These are phyloP conservation scores for Posidonia australis DNA, from an alignment of 106 monocot genomes.

Conservation along the genomic window DNA sequence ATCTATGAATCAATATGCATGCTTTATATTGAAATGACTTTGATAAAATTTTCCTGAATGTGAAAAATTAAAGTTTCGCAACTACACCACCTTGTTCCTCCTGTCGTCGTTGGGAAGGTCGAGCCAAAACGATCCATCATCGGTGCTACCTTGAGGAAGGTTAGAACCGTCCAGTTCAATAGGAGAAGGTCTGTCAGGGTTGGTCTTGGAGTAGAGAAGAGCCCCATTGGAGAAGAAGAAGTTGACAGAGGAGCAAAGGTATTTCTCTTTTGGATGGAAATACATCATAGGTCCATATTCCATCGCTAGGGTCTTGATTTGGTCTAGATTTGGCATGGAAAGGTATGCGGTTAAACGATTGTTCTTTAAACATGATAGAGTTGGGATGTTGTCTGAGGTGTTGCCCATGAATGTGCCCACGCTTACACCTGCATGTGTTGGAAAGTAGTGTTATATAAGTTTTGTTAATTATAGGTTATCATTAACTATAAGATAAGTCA, in stretches of 20 bases:
- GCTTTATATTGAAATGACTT: too few species aligned
- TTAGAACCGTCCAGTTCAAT: slow-evolving; percentile 37
- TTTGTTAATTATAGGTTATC: too few species aligned
- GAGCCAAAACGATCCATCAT: slow-evolving; percentile 69
- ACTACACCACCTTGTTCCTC: slow-evolving; percentile 19
- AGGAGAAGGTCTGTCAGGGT: slow-evolving; percentile 3
- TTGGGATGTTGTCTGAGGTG: background rate
- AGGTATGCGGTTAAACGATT: slow-evolving; percentile 3
- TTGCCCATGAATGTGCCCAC: slow-evolving; percentile 48
- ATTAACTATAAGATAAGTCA: too few species aligned
- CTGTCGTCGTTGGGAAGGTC: slow-evolving; percentile 47
- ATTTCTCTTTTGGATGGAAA: slow-evolving; percentile 54
- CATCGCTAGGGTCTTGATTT: slow-evolving; percentile 34
- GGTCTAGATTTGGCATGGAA: slow-evolving; percentile 51
- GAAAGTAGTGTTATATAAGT: too few species aligned
- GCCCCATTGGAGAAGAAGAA: slow-evolving; percentile 85
- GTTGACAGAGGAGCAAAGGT: slow-evolving; percentile 54
- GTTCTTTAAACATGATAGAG: slow-evolving; percentile 41
- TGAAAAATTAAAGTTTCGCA: too few species aligned
- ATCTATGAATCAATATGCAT: too few species aligned
- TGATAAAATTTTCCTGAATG: too few species aligned
- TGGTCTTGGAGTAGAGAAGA: slow-evolving; percentile 41
- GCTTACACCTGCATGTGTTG: slow-evolving; percentile 29
- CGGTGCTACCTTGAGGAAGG: slow-evolving; percentile 64
- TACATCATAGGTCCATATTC: slow-evolving; percentile 48